Conservation (phyloP, 225 moss, liverwort and hornwort species). For the Bryoerythrophyllum caledonicum region DNA sequence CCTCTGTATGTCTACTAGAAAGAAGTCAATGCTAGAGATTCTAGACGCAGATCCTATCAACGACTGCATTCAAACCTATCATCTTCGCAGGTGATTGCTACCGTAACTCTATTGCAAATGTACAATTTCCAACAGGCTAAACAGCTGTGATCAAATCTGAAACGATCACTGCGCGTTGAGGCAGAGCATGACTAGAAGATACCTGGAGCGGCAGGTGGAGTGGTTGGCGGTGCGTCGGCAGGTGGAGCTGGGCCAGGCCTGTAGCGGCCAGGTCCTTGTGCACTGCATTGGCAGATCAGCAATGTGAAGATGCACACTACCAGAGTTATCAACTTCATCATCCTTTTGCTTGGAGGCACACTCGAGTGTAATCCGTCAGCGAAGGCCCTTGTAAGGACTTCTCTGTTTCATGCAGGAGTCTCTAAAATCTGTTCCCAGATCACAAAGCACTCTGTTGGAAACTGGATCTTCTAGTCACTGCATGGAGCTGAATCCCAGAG, state of each 20-base stretch:
- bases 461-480: slow-evolving; percentile 16
- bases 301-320: slow-evolving; percentile 27
- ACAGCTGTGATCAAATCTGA: background rate
- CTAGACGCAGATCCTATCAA: background rate
- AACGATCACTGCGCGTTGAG: background rate
- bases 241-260: slow-evolving; percentile 29
- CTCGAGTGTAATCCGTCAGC: background rate
- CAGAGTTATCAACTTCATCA: slow-evolving; percentile 20
- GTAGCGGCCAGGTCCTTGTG: slow-evolving; percentile 15
- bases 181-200: slow-evolving; percentile 1
- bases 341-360: slow-evolving; percentile 13
- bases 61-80: background rate
- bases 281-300: slow-evolving; percentile 38
- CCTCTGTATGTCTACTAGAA: background rate
- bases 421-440: background rate
- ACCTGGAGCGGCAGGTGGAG: slow-evolving; percentile 39
- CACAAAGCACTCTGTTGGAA: slow-evolving; percentile 4
- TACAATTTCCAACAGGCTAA: background rate
- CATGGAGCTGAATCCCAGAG: slow-evolving; percentile 19
- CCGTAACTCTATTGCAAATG: background rate
- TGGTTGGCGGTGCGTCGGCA: slow-evolving; percentile 25
- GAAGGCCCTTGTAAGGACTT: background rate
- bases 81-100: background rate
- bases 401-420: slow-evolving; percentile 6
- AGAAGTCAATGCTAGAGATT: background rate